These are phyloP conservation scores for Naematelia aurantialba DNA, from an alignment of 768 basidiomycete species.

Conservation along the genomic window DNA sequence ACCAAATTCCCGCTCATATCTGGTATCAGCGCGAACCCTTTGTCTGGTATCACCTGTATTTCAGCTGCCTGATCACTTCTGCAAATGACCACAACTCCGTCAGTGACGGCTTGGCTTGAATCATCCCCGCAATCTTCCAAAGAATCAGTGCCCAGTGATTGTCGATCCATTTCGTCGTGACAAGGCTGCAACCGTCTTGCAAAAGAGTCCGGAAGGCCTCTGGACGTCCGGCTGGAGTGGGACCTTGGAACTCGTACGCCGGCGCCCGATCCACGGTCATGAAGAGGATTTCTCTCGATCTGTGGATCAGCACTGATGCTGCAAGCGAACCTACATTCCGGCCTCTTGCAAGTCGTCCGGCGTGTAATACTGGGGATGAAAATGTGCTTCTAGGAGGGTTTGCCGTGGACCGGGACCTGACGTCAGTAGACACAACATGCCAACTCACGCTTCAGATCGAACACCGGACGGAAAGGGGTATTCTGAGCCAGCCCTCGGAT, in stretches of 20 bases:
- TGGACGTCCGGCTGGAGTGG: slow-evolving; percentile 11
- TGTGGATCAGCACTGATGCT: slow-evolving; percentile 5
- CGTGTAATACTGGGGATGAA: slow-evolving; percentile 36
- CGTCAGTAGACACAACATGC: slow-evolving; percentile 9
- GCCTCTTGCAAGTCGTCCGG: slow-evolving; percentile 24
- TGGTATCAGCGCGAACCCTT: slow-evolving; percentile 46
- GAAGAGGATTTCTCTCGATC: slow-evolving; percentile 36
- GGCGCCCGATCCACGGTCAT: slow-evolving; percentile 29
- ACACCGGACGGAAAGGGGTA: slow-evolving; percentile 13
- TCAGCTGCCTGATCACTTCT: slow-evolving; percentile 75
- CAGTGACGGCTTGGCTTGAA: slow-evolving; percentile 64
- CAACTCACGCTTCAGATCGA: slow-evolving; percentile 34
- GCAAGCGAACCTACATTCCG: slow-evolving; percentile 29
- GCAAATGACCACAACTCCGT: slow-evolving; percentile 71
- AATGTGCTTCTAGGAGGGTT: slow-evolving; percentile 16
- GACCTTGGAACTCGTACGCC: slow-evolving; percentile 32
- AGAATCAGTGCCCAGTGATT: slow-evolving; percentile 88
- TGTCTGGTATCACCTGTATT: slow-evolving; percentile 64
- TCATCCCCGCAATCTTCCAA: slow-evolving; percentile 92
- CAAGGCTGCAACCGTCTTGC: slow-evolving; percentile 57
- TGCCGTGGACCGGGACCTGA: slow-evolving; percentile 21
- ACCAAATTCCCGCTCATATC: slow-evolving; percentile 85
- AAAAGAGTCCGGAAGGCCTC: slow-evolving; percentile 28
- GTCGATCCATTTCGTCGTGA: slow-evolving; percentile 74
- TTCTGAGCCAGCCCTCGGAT: not conserved